Conservation (phyloP, 2,329 filamentous ascomycete genomes). For the Davidsoniella eucalypti region DNA sequence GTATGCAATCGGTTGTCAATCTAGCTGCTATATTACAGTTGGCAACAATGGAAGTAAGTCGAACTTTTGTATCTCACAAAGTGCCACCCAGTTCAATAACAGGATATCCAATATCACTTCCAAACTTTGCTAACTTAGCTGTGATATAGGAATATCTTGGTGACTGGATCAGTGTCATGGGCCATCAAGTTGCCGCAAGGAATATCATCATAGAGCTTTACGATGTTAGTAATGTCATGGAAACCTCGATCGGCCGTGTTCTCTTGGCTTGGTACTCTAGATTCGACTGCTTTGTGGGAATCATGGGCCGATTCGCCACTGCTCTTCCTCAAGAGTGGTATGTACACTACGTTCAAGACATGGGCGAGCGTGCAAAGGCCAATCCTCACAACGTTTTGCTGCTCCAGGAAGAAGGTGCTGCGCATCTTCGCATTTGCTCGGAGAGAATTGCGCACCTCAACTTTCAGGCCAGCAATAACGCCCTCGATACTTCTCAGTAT, state of each 20-base stretch:
- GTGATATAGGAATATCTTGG: conserved; percentile 66
- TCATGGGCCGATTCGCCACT: conserved; percentile 65
- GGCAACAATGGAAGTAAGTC: conserved; percentile 72
- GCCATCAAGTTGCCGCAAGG: conserved; percentile 79
- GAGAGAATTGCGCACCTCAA: conserved; percentile 70
- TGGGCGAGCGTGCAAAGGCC: conserved; percentile 1
- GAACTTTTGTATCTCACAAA: not conserved
- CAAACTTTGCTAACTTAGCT: conserved; percentile 13
- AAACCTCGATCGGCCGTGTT: conserved; percentile 53
- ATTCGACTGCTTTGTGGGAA: conserved; percentile 70
- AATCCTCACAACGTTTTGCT: conserved; percentile 28
- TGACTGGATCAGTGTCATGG: conserved; percentile 86
- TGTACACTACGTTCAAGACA: conserved; percentile 34
- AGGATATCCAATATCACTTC: not conserved
- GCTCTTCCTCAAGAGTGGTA: conserved; percentile 69
- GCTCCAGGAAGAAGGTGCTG: conserved; percentile 50
- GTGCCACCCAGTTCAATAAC: no score
- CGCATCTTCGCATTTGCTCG: conserved; percentile 53
- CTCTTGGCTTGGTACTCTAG: conserved; percentile 80
- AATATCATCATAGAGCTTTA: conserved; percentile 65
- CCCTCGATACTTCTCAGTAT: conserved; percentile 51
- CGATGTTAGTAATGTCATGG: conserved; percentile 56
- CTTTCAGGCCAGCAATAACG: conserved; percentile 46
- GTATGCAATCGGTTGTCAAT: conserved; percentile 46
- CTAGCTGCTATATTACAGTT: conserved; percentile 80